Evolutionary conservation across 2,329 filamentous ascomycete genomes (phyloP).

Genomic region (Achaetomium macrosporum): DNA sequence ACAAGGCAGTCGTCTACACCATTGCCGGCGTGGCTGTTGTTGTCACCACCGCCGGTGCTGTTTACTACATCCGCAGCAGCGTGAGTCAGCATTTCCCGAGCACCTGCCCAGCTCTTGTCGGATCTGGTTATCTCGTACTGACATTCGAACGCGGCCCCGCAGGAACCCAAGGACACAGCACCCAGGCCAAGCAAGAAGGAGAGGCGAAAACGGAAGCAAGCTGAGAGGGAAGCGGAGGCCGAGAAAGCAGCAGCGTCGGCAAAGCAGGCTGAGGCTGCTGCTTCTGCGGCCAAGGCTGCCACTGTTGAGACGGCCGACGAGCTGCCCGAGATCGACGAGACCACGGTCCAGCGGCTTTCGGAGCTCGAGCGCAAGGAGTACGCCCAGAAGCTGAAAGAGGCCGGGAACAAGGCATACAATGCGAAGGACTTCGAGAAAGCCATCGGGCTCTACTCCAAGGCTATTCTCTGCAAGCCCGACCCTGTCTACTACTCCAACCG

Average conservation of each 20-base stretch:
- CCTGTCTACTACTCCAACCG: slow-evolving; percentile 99
- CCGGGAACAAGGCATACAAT: slow-evolving; percentile 93
- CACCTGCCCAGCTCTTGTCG: neutral
- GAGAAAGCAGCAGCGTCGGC: slow-evolving; percentile 32
- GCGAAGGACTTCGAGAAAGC: slow-evolving; percentile 89
- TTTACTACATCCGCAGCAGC: slow-evolving; percentile 75
- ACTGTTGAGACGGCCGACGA: slow-evolving; percentile 57
- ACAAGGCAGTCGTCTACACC: slow-evolving; percentile 93
- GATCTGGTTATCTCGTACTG: slow-evolving; percentile 1
- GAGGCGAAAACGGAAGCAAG: slow-evolving; percentile 79
- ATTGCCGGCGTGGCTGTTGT: slow-evolving; percentile 92
- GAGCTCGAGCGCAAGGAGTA: slow-evolving; percentile 74
- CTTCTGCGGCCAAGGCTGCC: slow-evolving; percentile 41
- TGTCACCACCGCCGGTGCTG: slow-evolving; percentile 81
- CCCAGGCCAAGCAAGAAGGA: slow-evolving; percentile 87
- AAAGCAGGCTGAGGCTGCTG: slow-evolving; percentile 31
- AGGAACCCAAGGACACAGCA: slow-evolving; percentile 44
- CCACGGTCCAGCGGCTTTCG: slow-evolving; percentile 46
- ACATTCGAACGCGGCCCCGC: slow-evolving; percentile 5
- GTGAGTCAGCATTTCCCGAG: slow-evolving; percentile 38
- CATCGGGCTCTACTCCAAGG: slow-evolving; percentile 92
- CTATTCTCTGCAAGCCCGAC: slow-evolving; percentile 93
- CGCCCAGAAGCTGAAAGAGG: slow-evolving; percentile 86
- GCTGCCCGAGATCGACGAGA: slow-evolving; percentile 61
- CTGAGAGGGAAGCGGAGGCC: slow-evolving; percentile 52